phyloP scores from a whole-genome alignment of 2,329 filamentous ascomycete genomes.

The Penicillium corylophilum region DNA sequence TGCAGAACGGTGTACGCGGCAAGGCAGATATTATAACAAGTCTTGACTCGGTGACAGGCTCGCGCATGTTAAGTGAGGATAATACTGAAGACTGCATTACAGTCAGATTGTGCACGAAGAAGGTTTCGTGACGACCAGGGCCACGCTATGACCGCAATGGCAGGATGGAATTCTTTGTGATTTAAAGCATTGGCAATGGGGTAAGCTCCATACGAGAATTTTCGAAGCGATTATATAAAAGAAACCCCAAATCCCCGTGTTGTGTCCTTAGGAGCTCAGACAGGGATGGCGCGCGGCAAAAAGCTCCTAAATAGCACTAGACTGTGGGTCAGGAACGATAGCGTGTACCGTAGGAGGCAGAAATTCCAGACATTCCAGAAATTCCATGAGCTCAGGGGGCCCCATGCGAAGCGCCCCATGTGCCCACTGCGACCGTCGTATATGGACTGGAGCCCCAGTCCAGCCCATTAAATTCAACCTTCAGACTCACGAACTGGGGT shows the following conservation, averaged over 20 bases:
- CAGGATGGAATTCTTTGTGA: background rate
- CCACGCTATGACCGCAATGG: too few relatives aligned
- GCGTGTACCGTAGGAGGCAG: constrained; percentile 7
- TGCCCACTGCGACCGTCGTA: background rate
- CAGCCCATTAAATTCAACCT: background rate
- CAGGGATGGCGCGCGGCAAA: constrained; percentile 17
- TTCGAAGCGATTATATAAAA: background rate
- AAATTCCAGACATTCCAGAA: constrained; percentile 24
- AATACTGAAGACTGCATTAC: too few relatives aligned
- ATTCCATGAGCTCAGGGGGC: constrained; percentile 22
- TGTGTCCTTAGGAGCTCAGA: background rate
- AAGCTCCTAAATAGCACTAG: constrained; percentile 31
- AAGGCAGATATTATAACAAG: too few relatives aligned
- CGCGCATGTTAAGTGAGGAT: too few relatives aligned
- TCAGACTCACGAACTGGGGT: background rate
- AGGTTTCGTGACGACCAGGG: too few relatives aligned
- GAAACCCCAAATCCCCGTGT: background rate
- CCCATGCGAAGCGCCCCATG: background rate
- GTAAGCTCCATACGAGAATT: too few relatives aligned
- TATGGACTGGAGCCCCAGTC: background rate
- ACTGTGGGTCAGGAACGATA: constrained; percentile 24
- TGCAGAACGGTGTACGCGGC: too few relatives aligned
- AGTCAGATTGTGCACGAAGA: too few relatives aligned
- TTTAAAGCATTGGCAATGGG: background rate
- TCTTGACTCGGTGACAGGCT: too few relatives aligned